Conservation (phyloP, 2,329 filamentous ascomycete species). For the Proliferodiscus dingleyae region DNA sequence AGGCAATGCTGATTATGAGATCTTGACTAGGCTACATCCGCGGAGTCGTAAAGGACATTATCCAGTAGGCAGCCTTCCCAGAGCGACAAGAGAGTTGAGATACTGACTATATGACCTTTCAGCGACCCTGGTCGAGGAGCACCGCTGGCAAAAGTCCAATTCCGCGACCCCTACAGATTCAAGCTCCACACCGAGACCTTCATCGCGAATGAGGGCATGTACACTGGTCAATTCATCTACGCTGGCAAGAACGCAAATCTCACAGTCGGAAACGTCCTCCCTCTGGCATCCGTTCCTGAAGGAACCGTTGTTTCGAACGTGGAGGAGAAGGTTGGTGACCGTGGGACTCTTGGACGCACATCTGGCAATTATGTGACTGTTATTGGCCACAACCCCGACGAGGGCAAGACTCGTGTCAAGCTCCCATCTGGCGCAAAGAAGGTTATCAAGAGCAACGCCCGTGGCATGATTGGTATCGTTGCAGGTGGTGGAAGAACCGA, state of each 20-base stretch:
- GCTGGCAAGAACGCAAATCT: conserved; percentile 97
- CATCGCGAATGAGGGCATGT: conserved; percentile 99
- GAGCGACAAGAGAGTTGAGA: not conserved
- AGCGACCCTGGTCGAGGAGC: conserved; percentile 96
- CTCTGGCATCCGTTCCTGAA: conserved; percentile 90
- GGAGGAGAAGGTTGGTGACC: conserved; percentile 97
- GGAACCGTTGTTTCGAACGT: conserved; percentile 99
- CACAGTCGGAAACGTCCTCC: conserved; percentile 96
- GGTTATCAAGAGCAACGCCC: conserved; percentile 84
- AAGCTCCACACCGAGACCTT: conserved; percentile 98
- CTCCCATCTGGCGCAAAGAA: conserved; percentile 99
- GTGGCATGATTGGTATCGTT: conserved; percentile 99
- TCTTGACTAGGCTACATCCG: conserved; percentile 97
- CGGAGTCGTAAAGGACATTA: conserved; percentile 97
- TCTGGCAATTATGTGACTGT: conserved; percentile 99
- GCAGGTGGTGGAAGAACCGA: conserved; percentile 99
- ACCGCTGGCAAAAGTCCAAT: conserved; percentile 91
- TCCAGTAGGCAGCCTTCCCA: conserved; percentile 65
- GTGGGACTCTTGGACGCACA: conserved; percentile 91
- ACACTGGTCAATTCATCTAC: conserved; percentile 99
- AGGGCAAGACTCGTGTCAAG: conserved; percentile 99
- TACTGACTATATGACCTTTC: conserved; percentile 37
- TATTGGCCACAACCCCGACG: conserved; percentile 95
- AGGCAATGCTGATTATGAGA: no score
- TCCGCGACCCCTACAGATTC: conserved; percentile 98